Evolutionary conservation across 1,284 basidiomycete species (phyloP).

Genomic region (Microstroma glucosiphilum): DNA sequence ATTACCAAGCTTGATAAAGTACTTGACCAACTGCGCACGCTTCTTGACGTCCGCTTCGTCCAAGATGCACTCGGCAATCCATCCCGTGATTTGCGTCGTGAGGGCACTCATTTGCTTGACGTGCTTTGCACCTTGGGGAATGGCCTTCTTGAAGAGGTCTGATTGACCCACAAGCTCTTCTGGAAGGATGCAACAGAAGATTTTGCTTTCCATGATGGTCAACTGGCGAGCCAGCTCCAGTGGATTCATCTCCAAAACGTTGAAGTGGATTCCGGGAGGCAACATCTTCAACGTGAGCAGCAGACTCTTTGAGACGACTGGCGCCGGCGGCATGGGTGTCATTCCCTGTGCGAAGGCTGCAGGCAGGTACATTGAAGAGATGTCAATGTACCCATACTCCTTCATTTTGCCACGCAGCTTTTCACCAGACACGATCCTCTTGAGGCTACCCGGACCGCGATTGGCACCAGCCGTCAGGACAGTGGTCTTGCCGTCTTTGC

Average conservation of each 20-base stretch:
- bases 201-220: slow-evolving; percentile 48
- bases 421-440: slow-evolving; percentile 47
- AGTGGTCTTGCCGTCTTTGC: slow-evolving; percentile 26
- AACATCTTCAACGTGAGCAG: slow-evolving; percentile 55
- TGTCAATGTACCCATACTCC: slow-evolving; percentile 25
- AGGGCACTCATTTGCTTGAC: slow-evolving; percentile 52
- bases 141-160: slow-evolving; percentile 43
- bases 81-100: slow-evolving; percentile 53
- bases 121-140: slow-evolving; percentile 27
- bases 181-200: slow-evolving; percentile 50
- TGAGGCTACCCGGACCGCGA: slow-evolving; percentile 33
- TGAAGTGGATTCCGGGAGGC: slow-evolving; percentile 54
- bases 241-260: slow-evolving; percentile 79
- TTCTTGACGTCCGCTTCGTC: slow-evolving; percentile 51
- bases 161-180: slow-evolving; percentile 52
- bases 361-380: slow-evolving; percentile 33
- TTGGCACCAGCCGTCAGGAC: slow-evolving; percentile 10
- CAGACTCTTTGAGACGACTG: slow-evolving; percentile 75
- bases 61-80: slow-evolving; percentile 54
- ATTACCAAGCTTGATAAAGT: slow-evolving; percentile 53
- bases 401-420: slow-evolving; percentile 27
- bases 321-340: slow-evolving; percentile 54
- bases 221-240: slow-evolving; percentile 60
- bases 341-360: slow-evolving; percentile 18
- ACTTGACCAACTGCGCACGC: slow-evolving; percentile 51